Evolutionary conservation across 169 alveolate genomes (phyloP), one percentile per base, ranked within the genome.

Genomic region (Eimeria maxima): DNA sequence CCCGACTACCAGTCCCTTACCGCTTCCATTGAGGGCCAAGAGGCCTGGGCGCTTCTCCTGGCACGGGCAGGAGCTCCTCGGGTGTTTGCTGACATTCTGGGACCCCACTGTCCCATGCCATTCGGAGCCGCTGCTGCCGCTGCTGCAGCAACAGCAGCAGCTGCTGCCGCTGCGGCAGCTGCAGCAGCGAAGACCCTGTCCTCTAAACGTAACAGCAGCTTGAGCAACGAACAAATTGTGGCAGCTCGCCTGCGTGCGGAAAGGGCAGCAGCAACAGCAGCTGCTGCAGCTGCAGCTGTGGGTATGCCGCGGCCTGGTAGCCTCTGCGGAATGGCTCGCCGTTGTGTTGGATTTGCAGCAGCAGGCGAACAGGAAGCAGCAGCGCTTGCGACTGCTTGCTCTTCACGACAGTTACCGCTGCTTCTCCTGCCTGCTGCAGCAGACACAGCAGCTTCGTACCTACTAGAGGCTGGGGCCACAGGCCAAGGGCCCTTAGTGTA

Each of bases 71-170:
- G 71, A 3, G 92, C 92, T 69, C 92, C 92, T 16, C 92, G 92
- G 24, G 92, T 57, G 78, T 60, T 84, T 84, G 42, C 92, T 4
- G 76, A 84, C 33, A 50, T 84, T 29, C 55, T 84, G 33, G 92
- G 92, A 38, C 60, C 92, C 78, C 76, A 57, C 63, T 84, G 92
- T 45, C 92, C 92, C 74, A 38, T 57, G 92, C 92, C 92, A 6
- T 57, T 84, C 29, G 92, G 92, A 50, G 78, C 76, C 60, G 92
- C 92, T 29, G 94, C 94, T 24, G 94, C 69, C 4, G 94, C 94
- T 65, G 69, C 86, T 2, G 50, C 84, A 60, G 71, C 67, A 88
- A 67, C 94, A 65, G 94, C 94, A 44, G 94, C 86, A 10, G 50
- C 94, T 20, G 47, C 94, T 3, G 94, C 94, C 16, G 86, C 81